A percentile compares a stretch with the other conserved stretches of the same genome.
Conservation (phyloP, 2,329 filamentous ascomycete species). For the Rugonectria rugulosa region DNA sequence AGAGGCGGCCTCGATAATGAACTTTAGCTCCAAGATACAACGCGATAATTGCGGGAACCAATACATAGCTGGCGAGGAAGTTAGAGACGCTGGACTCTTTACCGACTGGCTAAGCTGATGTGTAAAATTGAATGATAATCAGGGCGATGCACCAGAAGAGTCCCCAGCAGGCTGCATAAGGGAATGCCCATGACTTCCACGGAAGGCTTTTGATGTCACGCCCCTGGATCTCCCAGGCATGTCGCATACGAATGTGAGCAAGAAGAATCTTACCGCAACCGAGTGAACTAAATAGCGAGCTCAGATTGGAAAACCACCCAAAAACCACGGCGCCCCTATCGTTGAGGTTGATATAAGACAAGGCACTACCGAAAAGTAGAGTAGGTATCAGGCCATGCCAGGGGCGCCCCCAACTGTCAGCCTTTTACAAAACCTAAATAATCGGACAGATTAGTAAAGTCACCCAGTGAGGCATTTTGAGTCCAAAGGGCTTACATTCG, state of each 20-base stretch:
- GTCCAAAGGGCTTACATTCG: constrained; percentile 33
- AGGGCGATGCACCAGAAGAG: constrained; percentile 53
- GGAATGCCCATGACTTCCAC: constrained; percentile 54
- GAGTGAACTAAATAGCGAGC: constrained; percentile 53
- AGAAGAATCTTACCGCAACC: constrained; percentile 54
- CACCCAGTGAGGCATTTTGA: no score
- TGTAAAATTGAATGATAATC: constrained; percentile 56
- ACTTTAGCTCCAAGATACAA: constrained; percentile 50
- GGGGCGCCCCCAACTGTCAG: constrained; percentile 19
- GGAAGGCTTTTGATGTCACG: constrained; percentile 46
- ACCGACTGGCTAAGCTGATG: constrained; percentile 53
- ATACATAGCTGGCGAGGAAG: constrained; percentile 58
- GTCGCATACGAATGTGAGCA: constrained; percentile 52
- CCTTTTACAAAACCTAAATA: constrained; percentile 10
- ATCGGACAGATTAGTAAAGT: not conserved
- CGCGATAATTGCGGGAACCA: constrained; percentile 50
- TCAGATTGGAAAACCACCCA: constrained; percentile 56
- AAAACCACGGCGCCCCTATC: constrained; percentile 52
- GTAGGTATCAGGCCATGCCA: constrained; percentile 53
- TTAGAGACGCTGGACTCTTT: constrained; percentile 42
- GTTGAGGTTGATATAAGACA: constrained; percentile 52
- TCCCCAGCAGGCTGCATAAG: constrained; percentile 52
- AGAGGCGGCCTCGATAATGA: constrained; percentile 50
- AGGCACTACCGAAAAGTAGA: constrained; percentile 55
- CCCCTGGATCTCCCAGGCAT: constrained; percentile 50